Percentiles rank a stretch among this genome's conserved stretches.
phyloP scores from a whole-genome alignment of 1,284 basidiomycete species.

The Acaromyces ingoldii region DNA sequence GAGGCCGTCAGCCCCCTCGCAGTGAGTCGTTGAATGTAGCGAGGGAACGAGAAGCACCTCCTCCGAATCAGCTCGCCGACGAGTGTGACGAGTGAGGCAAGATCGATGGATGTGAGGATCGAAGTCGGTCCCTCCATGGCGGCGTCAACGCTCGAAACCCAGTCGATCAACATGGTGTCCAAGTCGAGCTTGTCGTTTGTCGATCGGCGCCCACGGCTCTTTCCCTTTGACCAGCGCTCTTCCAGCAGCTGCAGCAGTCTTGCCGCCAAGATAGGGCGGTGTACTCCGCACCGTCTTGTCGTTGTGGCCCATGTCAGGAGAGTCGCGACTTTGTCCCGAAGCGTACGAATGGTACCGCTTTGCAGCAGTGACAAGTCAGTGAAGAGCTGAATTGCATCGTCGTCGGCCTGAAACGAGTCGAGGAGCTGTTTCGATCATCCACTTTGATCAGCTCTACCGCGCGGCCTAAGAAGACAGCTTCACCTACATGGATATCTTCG shows the following conservation, averaged over 20 bases:
- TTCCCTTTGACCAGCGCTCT: too few species aligned
- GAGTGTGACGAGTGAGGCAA: conserved; percentile 63
- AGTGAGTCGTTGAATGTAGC: conserved; percentile 76
- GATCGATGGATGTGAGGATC: conserved; percentile 14
- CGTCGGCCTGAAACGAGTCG: too few species aligned
- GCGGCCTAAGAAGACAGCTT: too few species aligned
- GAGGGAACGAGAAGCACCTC: conserved; percentile 74
- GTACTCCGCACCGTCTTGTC: not conserved
- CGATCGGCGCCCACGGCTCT: too few species aligned
- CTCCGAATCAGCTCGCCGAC: conserved; percentile 73
- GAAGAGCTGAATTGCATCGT: too few species aligned
- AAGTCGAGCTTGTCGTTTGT: conserved; percentile 49
- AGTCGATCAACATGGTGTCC: conserved; percentile 63
- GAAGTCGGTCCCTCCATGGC: not conserved
- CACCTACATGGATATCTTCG: too few species aligned
- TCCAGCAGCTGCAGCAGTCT: not conserved
- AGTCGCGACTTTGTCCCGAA: conserved; percentile 61
- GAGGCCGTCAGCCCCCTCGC: conserved; percentile 60
- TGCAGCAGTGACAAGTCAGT: too few species aligned
- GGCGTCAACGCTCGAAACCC: conserved; percentile 59
- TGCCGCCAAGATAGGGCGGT: conserved; percentile 67
- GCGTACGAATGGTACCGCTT: too few species aligned
- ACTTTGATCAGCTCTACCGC: too few species aligned
- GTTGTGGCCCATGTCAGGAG: conserved; percentile 9
- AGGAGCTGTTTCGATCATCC: too few species aligned